Base-by-base conservation (phyloP, 805 yeast species). In the Starmerella davenportii region DNA sequence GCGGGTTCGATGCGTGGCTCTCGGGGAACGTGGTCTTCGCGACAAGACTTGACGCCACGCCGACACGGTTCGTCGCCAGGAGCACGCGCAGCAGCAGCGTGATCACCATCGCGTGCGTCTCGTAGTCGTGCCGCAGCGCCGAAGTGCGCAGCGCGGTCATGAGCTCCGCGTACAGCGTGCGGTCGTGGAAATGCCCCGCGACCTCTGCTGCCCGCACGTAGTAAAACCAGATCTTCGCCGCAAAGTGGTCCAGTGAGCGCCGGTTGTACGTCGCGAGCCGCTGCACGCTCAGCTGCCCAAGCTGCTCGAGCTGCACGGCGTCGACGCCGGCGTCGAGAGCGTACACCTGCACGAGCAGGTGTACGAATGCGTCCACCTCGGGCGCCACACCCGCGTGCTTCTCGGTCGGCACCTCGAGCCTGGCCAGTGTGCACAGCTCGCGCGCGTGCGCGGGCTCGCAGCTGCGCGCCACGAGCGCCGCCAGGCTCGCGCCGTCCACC, bases 161-260 rank as follows among this genome's bases (percentile, higher is more conserved):
- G 55, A 87, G 65, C 30, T 68, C 72, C 5, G 81, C 69, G 55
- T 93, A 72, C 38, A 80, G 63, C 25, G 36, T 29, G 19, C 34
- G 27, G n/a, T 70, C 58, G 36, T 66, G 62, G 42, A 72, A 60
- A 47, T 74, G 62, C 28, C 50, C 53, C 13, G 48, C 39, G 39
- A 76, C 61, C 62, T 87, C 96, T 47, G 73, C 72, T 2, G 84
- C 70, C 58, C 93, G 72, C 34, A 76, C 68, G 49, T 79, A 68
- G 62, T 84, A 87, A 56, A 87, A 90, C 96, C 96, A 90, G 43
- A 79, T 67, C 58, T 85, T 87, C 14, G 96, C 90, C 46, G 74
- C 74, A 42, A 90, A 68, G 51, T 79, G 73, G 59, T 90, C 96
- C 47, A 87, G 63, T 4, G 92, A 70, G 46, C 96, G 71, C 47